A percentile compares a stretch with the other conserved stretches of the same genome.
Conservation (phyloP, 2,329 filamentous ascomycete genomes). For the Dothistroma pini region DNA sequence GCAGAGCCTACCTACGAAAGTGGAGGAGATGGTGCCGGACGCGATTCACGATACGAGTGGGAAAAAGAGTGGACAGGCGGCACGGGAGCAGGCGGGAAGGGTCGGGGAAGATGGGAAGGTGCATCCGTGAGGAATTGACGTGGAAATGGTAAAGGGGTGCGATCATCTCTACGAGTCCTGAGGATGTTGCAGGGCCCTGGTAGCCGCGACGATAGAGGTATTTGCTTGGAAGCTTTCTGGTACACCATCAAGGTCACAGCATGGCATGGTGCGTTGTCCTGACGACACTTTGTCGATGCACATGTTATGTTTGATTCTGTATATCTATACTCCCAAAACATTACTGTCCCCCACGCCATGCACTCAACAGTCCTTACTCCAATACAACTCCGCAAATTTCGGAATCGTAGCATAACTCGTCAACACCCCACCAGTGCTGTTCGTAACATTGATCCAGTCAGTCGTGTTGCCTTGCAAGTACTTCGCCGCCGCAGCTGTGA, state of each 20-base stretch:
- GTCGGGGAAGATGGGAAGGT: neutral
- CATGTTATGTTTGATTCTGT: too few species aligned
- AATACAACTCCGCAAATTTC: slow-evolving; percentile 16
- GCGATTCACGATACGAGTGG: slow-evolving; percentile 15
- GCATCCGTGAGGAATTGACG: neutral
- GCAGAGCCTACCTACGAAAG: slow-evolving; percentile 8
- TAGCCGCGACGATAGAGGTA: too few species aligned
- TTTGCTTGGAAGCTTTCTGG: too few species aligned
- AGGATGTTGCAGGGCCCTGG: too few species aligned
- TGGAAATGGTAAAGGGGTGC: too few species aligned
- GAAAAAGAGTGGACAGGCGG: slow-evolving; percentile 6
- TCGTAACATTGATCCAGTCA: slow-evolving; percentile 20
- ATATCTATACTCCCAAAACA: too few species aligned
- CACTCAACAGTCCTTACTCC: slow-evolving; percentile 20
- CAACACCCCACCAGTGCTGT: slow-evolving; percentile 17
- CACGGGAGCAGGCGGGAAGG: neutral
- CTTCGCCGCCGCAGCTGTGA: slow-evolving; percentile 17
- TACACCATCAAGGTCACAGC: too few species aligned
- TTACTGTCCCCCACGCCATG: too few species aligned
- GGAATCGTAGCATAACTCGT: slow-evolving; percentile 21
- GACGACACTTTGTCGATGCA: too few species aligned
- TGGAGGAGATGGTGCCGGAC: slow-evolving; percentile 16
- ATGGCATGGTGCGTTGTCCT: too few species aligned
- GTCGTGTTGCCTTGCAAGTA: slow-evolving; percentile 21
- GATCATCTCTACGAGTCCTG: too few species aligned